A percentile compares a stretch with the other conserved stretches of the same genome.
These are phyloP conservation scores for Darksidea phi DNA, from an alignment of 495 filamentous ascomycete species.

Conservation along the genomic window DNA sequence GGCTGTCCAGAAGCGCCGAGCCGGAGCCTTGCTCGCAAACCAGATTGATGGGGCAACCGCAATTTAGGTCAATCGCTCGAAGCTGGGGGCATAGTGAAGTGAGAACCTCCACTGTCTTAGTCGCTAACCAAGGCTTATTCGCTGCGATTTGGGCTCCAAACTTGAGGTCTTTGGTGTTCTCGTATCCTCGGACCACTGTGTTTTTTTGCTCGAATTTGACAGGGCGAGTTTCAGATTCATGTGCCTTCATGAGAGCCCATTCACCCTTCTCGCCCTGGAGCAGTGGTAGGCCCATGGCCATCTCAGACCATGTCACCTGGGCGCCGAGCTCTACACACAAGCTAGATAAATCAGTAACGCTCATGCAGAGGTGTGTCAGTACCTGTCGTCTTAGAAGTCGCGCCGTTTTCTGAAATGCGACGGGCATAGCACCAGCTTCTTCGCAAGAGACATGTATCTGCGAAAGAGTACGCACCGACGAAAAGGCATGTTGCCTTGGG, in stretches of 20 bases:
- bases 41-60: conserved; percentile 93
- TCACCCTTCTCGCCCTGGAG: conserved; percentile 89
- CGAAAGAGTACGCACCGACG: no score
- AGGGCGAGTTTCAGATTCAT: conserved; percentile 71
- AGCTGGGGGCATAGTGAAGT: conserved; percentile 73
- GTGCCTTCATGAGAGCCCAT: conserved; percentile 91
- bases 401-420: no score
- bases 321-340: conserved; percentile 89
- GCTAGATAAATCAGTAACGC: no score
- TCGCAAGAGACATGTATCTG: no score
- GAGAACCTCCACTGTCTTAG: conserved; percentile 82
- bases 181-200: conserved; percentile 65
- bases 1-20: conserved; percentile 86
- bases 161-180: conserved; percentile 75
- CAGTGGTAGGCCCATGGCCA: conserved; percentile 89
- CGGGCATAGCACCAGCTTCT: no score
- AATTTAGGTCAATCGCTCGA: conserved; percentile 90
- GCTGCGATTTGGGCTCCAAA: conserved; percentile 92
- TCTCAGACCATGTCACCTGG: conserved; percentile 94
- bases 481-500: conserved; percentile 96
- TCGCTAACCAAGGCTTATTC: conserved; percentile 80
- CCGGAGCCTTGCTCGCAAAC: conserved; percentile 83
- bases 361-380: no score
- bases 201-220: conserved; percentile 56
- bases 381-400: no score